Percentiles rank a stretch among this genome's conserved stretches.
phyloP scores from a whole-genome alignment of 2,329 filamentous ascomycete genomes.

The Xylariaceae sp. region DNA sequence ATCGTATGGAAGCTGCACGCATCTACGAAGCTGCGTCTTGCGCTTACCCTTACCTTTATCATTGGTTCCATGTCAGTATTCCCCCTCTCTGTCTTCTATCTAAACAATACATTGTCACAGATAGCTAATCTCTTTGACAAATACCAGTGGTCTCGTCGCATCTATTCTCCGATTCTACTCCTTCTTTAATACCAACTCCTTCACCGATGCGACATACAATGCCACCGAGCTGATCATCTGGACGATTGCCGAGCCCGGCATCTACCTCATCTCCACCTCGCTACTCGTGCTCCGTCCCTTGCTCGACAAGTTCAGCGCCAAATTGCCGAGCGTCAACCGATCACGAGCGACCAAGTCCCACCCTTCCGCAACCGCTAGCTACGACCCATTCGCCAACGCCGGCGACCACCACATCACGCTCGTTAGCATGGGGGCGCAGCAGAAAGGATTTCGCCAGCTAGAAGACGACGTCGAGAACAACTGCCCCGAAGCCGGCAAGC shows the following conservation, averaged over 20 bases:
- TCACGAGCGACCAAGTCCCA: neutral
- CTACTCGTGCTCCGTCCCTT: conserved; percentile 7
- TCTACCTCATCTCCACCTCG: conserved; percentile 9
- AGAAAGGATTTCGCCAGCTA: neutral
- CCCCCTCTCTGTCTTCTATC: neutral
- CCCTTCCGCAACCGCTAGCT: neutral
- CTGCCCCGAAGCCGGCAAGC: neutral
- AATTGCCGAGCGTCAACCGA: neutral
- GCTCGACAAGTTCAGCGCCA: conserved; percentile 3
- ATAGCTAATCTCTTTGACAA: neutral
- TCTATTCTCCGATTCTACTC: conserved; percentile 29
- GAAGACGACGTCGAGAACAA: neutral
- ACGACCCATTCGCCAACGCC: neutral
- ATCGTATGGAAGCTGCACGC: conserved; percentile 30
- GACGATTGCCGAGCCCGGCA: conserved; percentile 2
- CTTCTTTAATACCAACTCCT: conserved; percentile 18
- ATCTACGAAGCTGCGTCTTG: conserved; percentile 8
- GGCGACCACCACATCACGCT: neutral
- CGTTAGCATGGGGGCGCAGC: neutral
- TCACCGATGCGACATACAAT: conserved; percentile 7
- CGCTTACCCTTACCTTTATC: conserved; percentile 16
- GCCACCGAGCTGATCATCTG: conserved; percentile 1
- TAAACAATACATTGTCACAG: neutral
- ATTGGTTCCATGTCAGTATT: conserved; percentile 18
- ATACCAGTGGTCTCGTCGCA: conserved; percentile 27